Percentiles rank a stretch among this genome's conserved stretches.
phyloP scores from a whole-genome alignment of 805 yeast genomes.

The Candida golubevii region DNA sequence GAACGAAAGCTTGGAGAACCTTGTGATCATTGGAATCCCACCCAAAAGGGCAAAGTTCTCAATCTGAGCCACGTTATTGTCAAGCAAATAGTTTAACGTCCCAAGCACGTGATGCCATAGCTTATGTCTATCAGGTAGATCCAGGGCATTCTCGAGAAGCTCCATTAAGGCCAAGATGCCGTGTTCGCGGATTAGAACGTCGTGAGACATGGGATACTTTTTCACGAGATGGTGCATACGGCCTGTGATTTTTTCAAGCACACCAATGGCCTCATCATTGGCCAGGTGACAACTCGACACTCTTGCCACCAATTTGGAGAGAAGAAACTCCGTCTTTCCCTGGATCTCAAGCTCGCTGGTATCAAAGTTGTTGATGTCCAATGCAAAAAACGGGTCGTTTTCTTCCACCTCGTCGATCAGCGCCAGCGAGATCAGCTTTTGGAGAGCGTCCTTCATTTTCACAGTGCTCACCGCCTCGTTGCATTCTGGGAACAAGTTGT shows the following conservation, averaged over 20 bases:
- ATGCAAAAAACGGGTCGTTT: conserved; percentile 35
- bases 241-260: conserved; percentile 34
- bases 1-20: conserved; percentile 30
- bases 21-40: conserved; percentile 40
- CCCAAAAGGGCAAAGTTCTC: conserved; percentile 42
- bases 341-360: conserved; percentile 40
- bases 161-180: conserved; percentile 38
- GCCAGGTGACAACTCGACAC: conserved; percentile 29
- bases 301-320: conserved; percentile 28
- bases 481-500: neutral
- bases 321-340: conserved; percentile 35
- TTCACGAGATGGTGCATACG: conserved; percentile 35
- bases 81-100: conserved; percentile 33
- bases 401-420: conserved; percentile 18
- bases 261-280: conserved; percentile 26
- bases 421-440: neutral
- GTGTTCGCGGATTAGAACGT: conserved; percentile 37
- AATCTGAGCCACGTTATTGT: conserved; percentile 25
- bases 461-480: neutral
- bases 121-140: conserved; percentile 25
- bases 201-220: conserved; percentile 39
- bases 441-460: conserved; percentile 1
- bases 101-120: conserved; percentile 37
- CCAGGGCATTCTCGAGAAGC: conserved; percentile 32
- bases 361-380: conserved; percentile 37